These are phyloP conservation scores for Paracoccidioides brasiliensis DNA, from an alignment of 2,329 filamentous ascomycete genomes.

Conservation along the genomic window DNA sequence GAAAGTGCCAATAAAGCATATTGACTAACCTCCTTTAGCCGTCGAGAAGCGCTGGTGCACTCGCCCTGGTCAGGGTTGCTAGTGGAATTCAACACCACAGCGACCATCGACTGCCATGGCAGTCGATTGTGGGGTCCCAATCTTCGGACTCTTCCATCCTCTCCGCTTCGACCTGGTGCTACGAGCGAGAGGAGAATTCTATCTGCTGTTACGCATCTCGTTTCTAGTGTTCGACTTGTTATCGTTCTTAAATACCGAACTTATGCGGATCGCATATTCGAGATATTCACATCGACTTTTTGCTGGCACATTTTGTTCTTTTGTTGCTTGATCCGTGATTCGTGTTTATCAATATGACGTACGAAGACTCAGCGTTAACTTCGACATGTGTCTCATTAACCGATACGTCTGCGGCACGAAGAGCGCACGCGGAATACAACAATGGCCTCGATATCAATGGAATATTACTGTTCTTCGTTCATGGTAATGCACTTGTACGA, in stretches of 20 bases:
- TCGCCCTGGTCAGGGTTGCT: slow-evolving; percentile 28
- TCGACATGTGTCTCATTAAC: no score
- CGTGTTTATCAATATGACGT: neutral
- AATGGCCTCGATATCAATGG: no score
- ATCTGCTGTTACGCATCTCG: neutral
- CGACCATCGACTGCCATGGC: neutral
- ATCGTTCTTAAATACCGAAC: neutral
- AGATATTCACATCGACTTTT: neutral
- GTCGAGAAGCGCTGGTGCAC: slow-evolving; percentile 21
- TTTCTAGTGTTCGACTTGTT: neutral
- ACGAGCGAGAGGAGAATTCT: neutral
- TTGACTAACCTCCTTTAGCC: slow-evolving; percentile 15
- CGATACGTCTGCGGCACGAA: no score
- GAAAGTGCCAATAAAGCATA: slow-evolving; percentile 17
- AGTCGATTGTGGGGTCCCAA: neutral
- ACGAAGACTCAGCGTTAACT: no score
- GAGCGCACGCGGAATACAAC: no score
- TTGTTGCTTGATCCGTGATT: neutral
- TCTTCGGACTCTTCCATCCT: neutral
- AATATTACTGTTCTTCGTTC: no score
- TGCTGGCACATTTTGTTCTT: neutral
- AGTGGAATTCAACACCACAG: slow-evolving; percentile 2
- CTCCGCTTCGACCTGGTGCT: neutral
- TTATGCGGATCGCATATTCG: neutral
- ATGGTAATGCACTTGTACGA: no score